Evolutionary conservation across 164 flowering plant species (phyloP), one percentile per base, ranked within the genome.

Genomic region (Annona squamosa): DNA sequence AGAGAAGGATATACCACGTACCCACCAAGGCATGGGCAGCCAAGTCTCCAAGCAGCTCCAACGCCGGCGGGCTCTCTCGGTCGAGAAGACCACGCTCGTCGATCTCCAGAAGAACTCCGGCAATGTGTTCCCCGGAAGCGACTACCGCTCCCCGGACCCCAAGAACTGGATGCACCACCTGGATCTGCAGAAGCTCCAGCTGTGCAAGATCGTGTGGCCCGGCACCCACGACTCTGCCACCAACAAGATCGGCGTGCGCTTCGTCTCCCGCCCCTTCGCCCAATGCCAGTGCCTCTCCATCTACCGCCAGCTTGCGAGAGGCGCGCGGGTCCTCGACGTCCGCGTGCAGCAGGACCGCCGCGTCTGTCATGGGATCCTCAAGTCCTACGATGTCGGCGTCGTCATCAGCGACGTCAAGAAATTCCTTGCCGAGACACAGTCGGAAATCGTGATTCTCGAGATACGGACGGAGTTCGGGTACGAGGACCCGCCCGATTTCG

Each of bases 181-280:
- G 16, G 79, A 79, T 78, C 93, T 86, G 0, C 82, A 78, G 1
- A 85, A 79, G 48, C 41, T 88, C 43, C 87, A 72, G 19, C 67
- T 93, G 0, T 79, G 84, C 81, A 52, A 87, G 81, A 91, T 95
- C 45, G 90, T 93, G 0, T 95, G 98, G 98, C 97, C 99, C 0
- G 99, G 98, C 16, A 91, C 99, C 19, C 99, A 95, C 67, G 97
- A 93, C 68, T 95, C 99, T 4, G 98, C 96, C 0, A 95, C 98
- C 59, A 87, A 93, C 85, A 83, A 79, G 79, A 90, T 95, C 68
- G 99, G 98, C 3, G 64, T 91, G 67, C 88, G 86, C 0, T 75
- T 48, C 67, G 64, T 95, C 37, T 70, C 89, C 12, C 91, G 96
- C 44, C 98, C 99, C 0, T 89, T 93, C 47, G 99, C 96, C 1